Evolutionary conservation across 73 alveolate genomes (phyloP).

Genomic region (Uronychia binucleata): DNA sequence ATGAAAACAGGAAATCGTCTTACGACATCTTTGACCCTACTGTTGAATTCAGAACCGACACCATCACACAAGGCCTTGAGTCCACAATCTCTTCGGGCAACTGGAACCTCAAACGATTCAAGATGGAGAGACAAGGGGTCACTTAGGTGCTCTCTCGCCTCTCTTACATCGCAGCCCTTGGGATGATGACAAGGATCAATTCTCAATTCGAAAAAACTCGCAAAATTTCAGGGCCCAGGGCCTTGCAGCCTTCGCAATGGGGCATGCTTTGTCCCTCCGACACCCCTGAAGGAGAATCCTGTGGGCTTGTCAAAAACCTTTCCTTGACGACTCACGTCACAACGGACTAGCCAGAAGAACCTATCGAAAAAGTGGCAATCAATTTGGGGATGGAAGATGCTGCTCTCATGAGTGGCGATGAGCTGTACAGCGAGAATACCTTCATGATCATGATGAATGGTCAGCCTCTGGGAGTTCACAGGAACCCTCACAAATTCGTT

Average conservation of each 20-base stretch:
- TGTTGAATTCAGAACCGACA: constrained; percentile 64
- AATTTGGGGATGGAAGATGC: constrained; percentile 97
- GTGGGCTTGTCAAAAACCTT: constrained; percentile 97
- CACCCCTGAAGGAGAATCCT: constrained; percentile 99
- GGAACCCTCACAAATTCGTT: constrained; percentile 93
- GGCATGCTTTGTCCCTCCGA: constrained; percentile 99
- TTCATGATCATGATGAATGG: constrained; percentile 96
- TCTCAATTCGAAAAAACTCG: constrained; percentile 97
- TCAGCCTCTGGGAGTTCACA: constrained; percentile 95
- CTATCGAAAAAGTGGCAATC: constrained; percentile 73
- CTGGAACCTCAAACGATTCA: constrained; percentile 98
- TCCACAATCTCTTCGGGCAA: constrained; percentile 97
- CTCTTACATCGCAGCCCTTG: constrained; percentile 89
- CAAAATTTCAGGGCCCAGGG: constrained; percentile 98
- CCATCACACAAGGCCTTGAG: constrained; percentile 86
- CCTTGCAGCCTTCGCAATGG: constrained; percentile 97
- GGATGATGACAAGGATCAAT: constrained; percentile 97
- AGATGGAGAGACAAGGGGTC: constrained; percentile 98
- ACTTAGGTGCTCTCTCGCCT: constrained; percentile 87
- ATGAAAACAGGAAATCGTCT: constrained; percentile 57
- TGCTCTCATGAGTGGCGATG: constrained; percentile 84
- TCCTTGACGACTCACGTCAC: constrained; percentile 99
- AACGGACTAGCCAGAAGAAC: constrained; percentile 84
- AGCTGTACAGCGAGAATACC: constrained; percentile 61
- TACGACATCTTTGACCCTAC: constrained; percentile 44